Base-by-base conservation (phyloP, 805 yeast species). In the Lipomyces spencermartinsiae region DNA sequence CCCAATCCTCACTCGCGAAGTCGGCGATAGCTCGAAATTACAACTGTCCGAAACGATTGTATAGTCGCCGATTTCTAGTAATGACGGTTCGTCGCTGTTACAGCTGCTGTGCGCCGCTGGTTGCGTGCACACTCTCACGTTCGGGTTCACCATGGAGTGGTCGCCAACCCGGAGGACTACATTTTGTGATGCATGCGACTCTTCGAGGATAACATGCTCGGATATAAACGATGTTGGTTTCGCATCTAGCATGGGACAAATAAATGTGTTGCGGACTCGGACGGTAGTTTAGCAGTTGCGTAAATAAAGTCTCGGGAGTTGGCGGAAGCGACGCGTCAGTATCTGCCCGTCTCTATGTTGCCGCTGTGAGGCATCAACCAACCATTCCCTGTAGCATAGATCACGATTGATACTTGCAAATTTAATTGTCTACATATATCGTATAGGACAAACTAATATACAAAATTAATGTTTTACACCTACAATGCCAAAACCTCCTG, bases 401-500 rank as follows among this genome's bases (percentile, higher is more conserved):
- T 37, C 43, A 10, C 5, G 4, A 37, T 37, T 14, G 14, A 37
- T 12, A 37, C 7, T 5, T 37, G 43, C 43, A 37, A 37, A 37
- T 37, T 35, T 37, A 37, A 12, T 37, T 37, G 16, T 37, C 43
- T 12, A 37, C 10, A 37, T 37, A 12, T 37, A 37, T 37, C 43
- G 43, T 10, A 37, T 5, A 37, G 43, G 9, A 37, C 43, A 35
- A 56, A 25, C 29, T 19, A 33, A 56, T 56, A 56, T 56, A 25
- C 37, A 19, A 31, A 25, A 37, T 34, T 31, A n/a, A 53, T 53
- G 19, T 39, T 7, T 22, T 9, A 37, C 10, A 29, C 12, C 56
- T 59, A 68, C 53, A 68, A 61, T 14, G 56, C 61, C 58, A 69
- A n/a, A 5, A 68, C 65, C 33, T 69, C 72, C 54, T 67, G 58